Evolutionary conservation across 139 green algal genomes (phyloP).

Genomic region (Diplosphaera chodatii): DNA sequence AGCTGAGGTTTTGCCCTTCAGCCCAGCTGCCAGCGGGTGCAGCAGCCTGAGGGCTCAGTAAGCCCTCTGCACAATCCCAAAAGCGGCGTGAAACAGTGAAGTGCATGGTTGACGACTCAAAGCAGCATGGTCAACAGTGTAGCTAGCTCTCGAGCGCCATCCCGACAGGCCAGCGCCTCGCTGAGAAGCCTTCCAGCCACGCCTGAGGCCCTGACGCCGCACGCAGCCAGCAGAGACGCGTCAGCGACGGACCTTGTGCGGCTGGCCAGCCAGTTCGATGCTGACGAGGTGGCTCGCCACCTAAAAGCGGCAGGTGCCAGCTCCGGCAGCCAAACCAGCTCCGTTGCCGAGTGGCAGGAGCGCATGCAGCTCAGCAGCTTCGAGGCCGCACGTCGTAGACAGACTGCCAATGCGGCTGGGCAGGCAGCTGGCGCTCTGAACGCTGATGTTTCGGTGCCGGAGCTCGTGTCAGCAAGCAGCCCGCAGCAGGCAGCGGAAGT

Average conservation of each 20-base stretch:
- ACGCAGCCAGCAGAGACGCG: not conserved
- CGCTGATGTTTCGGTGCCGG: no score
- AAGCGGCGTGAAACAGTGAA: no score
- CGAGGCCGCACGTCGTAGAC: not conserved
- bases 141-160: not conserved
- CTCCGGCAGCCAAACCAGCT: not conserved
- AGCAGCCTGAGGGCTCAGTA: no score
- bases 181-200: not conserved
- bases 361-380: not conserved
- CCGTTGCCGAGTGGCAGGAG: not conserved
- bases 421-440: not conserved
- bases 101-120: no score
- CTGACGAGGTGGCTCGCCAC: not conserved
- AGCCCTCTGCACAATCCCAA: no score
- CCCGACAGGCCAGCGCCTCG: not conserved
- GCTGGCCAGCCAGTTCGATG: not conserved
- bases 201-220: not conserved
- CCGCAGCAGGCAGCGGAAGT: no score
- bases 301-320: not conserved
- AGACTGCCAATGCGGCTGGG: not conserved
- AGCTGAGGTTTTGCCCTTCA: no score
- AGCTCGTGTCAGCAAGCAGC: no score
- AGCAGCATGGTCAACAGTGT: not conserved
- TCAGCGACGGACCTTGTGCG: slow-evolving; percentile 13
- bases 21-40: no score